These are phyloP conservation scores for Penicillium crystallinum DNA, from an alignment of 495 filamentous ascomycete species.

Conservation along the genomic window DNA sequence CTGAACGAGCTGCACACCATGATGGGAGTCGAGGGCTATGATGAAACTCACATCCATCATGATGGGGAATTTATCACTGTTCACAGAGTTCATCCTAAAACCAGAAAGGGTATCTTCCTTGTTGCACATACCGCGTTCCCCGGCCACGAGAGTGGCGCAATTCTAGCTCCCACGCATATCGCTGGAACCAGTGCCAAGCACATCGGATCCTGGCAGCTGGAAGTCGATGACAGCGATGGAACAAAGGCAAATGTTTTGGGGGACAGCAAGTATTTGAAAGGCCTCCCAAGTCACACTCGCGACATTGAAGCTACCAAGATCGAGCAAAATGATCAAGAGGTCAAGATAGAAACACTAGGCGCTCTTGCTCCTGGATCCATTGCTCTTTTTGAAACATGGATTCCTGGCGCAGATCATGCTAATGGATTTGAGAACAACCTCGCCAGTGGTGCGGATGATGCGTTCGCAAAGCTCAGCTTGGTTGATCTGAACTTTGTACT, in stretches of 20 bases:
- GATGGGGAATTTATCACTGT: conserved; percentile 94
- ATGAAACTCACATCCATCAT: conserved; percentile 95
- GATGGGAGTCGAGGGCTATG: conserved; percentile 91
- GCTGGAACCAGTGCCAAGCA: conserved; percentile 68
- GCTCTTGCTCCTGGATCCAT: conserved; percentile 89
- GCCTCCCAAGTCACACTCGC: conserved; percentile 74
- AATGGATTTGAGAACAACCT: conserved; percentile 77
- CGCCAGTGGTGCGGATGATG: conserved; percentile 72
- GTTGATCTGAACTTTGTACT: conserved; percentile 88
- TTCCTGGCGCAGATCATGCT: conserved; percentile 74
- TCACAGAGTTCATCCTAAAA: conserved; percentile 86
- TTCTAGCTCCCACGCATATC: conserved; percentile 70
- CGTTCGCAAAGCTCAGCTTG: conserved; percentile 66
- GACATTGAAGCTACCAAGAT: conserved; percentile 65
- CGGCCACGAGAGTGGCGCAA: conserved; percentile 72
- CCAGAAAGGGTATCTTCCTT: conserved; percentile 86
- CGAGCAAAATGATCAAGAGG: conserved; percentile 61
- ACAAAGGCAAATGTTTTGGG: conserved; percentile 55
- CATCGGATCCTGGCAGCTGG: conserved; percentile 82
- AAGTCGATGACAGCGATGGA: conserved; percentile 67
- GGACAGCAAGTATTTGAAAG: conserved; percentile 67
- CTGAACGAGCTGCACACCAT: conserved; percentile 86
- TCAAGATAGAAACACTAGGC: conserved; percentile 74
- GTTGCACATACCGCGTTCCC: conserved; percentile 94
- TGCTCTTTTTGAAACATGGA: conserved; percentile 92